Base-by-base conservation (phyloP, 2,329 filamentous ascomycete genomes). In the Rhynchosporium graminicola region DNA sequence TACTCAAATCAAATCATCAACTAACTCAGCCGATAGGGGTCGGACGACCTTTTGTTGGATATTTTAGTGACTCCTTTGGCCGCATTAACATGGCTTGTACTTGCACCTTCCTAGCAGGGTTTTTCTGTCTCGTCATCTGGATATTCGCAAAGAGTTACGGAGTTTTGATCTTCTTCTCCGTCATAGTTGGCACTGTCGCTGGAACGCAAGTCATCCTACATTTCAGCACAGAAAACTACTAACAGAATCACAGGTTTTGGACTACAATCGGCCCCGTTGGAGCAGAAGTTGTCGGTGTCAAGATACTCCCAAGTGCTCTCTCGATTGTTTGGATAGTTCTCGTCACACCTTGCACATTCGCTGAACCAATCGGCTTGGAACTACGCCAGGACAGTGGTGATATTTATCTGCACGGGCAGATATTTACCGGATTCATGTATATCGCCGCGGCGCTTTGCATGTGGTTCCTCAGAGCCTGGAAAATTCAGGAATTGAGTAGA, bases 111-210 rank as follows among this genome's bases (percentile, higher is more conserved):
- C 71, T 87, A 2, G 83, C 83, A 1, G 87, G 84, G 6, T 63
- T 92, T 1, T 83, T 90, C 42, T 83, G 84, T 43, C 80, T 94
- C 50, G 82, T 88, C 26, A 80, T 94, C 40, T 94, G 91, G 91
- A 85, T 87, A 60, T 86, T 87, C 64, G 88, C 89, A 1, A 83
- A 81, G 66, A 74, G 72, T 10, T 89, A 86, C 65, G 87, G 84
- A 0, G 84, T 90, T 0, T 78, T 91, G 33, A 80, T 94, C 38
- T 83, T 93, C 69, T 94, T 90, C 70, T 82, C 86, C 0, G 75
- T 94, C 13, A 74, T 91, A 1, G 80, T 80, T 4, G 90, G 90
- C 2, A 80, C 79, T 2, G 85, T 92, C 1, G 86, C 85, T 2
- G 91, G 91, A 6, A 87, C 86, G 57, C 71, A 63, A 60, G 67